Conservation (phyloP, 2,329 filamentous ascomycete species). For the Dothistroma pini region DNA sequence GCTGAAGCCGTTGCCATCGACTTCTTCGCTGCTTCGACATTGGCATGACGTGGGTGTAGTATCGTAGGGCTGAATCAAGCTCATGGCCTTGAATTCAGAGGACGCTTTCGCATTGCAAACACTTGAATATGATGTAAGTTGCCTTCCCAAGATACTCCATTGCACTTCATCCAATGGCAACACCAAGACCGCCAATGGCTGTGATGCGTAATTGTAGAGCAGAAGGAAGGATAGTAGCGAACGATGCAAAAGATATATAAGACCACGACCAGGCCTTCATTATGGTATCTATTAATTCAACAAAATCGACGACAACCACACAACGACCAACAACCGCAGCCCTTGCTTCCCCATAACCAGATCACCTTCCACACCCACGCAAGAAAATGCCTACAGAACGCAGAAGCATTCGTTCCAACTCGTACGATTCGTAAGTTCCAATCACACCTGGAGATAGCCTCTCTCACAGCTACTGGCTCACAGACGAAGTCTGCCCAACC, state of each 20-base stretch:
- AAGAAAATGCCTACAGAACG: background rate
- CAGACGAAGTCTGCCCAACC: constrained; percentile 1
- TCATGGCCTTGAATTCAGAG: background rate
- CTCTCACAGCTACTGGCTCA: background rate
- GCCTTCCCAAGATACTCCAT: background rate
- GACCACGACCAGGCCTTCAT: background rate
- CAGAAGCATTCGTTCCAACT: background rate
- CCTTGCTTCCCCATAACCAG: background rate
- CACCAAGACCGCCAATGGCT: constrained; percentile 2
- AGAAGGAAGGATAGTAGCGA: background rate
- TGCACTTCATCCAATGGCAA: background rate
- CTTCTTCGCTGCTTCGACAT: background rate
- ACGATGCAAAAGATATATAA: background rate
- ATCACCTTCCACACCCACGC: background rate
- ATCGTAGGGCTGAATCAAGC: background rate
- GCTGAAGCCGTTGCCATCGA: background rate
- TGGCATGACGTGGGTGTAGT: constrained; percentile 1
- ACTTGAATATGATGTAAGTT: background rate
- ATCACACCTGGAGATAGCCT: background rate
- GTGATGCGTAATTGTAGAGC: background rate
- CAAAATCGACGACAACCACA: background rate
- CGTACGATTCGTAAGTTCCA: background rate
- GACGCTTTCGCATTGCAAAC: background rate
- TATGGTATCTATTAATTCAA: background rate
- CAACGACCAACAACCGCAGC: background rate